Conservation (phyloP, 1,139 yeast genomes). For the Sugiyamaella castrensis region DNA sequence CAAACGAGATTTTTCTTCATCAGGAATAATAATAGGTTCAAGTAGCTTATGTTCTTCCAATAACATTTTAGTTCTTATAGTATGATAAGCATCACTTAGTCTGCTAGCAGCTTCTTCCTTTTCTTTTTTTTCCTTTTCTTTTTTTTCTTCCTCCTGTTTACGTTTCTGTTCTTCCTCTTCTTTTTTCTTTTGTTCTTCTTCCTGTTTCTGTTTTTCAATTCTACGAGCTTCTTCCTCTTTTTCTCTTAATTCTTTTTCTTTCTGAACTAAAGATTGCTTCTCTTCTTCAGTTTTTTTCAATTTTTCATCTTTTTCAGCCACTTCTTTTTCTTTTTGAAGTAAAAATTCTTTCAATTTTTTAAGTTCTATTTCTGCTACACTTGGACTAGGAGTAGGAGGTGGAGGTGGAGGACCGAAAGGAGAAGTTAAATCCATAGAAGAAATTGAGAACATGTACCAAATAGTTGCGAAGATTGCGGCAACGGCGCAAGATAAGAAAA, state of each 20-base stretch:
- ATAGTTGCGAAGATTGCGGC: constrained; percentile 9
- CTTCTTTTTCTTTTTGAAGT: no score
- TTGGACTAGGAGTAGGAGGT: background rate
- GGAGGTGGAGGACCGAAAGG: no score
- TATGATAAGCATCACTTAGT: constrained; percentile 9
- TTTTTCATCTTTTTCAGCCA: background rate
- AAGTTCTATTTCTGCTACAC: constrained; percentile 1
- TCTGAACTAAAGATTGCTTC: background rate
- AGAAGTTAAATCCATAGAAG: constrained; percentile 1
- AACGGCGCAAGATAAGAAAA: constrained; percentile 7
- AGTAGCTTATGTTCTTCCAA: constrained; percentile 11
- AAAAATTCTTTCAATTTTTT: background rate
- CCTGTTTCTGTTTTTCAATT: constrained; percentile 7
- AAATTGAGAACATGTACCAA: constrained; percentile 10
- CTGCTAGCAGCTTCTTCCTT: constrained; percentile 13
- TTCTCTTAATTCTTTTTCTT: constrained; percentile 1
- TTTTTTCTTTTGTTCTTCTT: constrained; percentile 16
- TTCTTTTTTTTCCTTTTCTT: constrained; percentile 11
- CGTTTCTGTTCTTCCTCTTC: constrained; percentile 7
- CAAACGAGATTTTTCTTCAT: background rate
- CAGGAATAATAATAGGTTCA: constrained; percentile 12
- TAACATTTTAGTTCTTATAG: constrained; percentile 5
- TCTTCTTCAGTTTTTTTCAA: background rate
- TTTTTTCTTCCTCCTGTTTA: constrained; percentile 6
- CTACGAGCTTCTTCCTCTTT: constrained; percentile 6